Base-by-base conservation (phyloP, 108 stramenopile genomes). In the Pseudonitzschia pungens region DNA sequence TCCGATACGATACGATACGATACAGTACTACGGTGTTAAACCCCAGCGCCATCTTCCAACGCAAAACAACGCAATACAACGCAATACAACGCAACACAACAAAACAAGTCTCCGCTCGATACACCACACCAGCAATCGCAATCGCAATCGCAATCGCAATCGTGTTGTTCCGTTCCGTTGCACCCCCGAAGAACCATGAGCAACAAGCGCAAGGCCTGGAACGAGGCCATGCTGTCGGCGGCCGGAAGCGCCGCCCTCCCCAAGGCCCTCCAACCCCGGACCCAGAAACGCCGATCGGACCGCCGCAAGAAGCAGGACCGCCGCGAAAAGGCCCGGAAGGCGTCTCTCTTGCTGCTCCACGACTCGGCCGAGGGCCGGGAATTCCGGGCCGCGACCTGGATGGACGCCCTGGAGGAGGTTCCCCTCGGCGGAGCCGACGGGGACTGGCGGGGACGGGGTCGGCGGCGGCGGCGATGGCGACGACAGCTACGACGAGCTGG, bases 151-250 rank as follows among this genome's bases (percentile, higher is more conserved):
- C n/a, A n/a, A n/a, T n/a, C n/a, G n/a, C n/a, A n/a, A n/a, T n/a
- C n/a, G n/a, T n/a, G n/a, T n/a, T 18, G 45, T 18, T 10, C 16
- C 45, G 16, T 14, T 1, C 45, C 2, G 9, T 4, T 18, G 14
- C 16, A 14, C 5, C 45, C 45, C 45, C 14, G 16, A 48, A 18
- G 16, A 48, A 18, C 45, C 9, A 67, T 67, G 66, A 67, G 66
- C 45, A 48, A 28, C n/a, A 40, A 88, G 74, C 86, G 93, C 44
- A 90, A 91, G 71, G 93, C 91, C 78, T 94, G 93, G 93, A 94
- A 94, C 80, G 93, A 94, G 45, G 93, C 93, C 43, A 94, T 94
- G 93, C 65, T 79, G 12, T 77, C 80, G 33, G 90, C 93, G 15
- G 91, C 91, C 21, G 93, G 89, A 22, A 77, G 68, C 14, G 73